phyloP scores from a whole-genome alignment of 257 asterid species.

The Haberlea rhodopensis region DNA sequence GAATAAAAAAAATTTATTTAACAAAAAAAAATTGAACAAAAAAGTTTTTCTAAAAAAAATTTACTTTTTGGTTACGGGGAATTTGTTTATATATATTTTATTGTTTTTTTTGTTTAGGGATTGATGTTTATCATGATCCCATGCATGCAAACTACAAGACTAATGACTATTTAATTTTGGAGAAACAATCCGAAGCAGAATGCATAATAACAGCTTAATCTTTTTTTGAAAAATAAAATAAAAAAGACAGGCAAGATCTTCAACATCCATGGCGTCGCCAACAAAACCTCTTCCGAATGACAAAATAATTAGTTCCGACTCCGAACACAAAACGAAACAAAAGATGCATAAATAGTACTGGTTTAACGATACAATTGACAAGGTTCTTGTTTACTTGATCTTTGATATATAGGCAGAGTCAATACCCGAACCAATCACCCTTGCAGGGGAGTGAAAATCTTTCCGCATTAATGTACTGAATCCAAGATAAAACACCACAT shows the following conservation, averaged over 20 bases:
- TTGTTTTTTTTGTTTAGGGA: too few relatives aligned
- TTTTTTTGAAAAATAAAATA: too few relatives aligned
- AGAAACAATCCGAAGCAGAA: not conserved
- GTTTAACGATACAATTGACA: not conserved
- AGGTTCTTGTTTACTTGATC: constrained; percentile 28
- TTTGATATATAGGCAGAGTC: constrained; percentile 39
- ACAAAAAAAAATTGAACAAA: too few relatives aligned
- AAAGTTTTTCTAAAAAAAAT: too few relatives aligned
- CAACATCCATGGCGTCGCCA: constrained; percentile 5
- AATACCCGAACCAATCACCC: constrained; percentile 75
- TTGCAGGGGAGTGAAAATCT: constrained; percentile 41
- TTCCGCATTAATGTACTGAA: not conserved
- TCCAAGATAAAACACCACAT: constrained; percentile 26
- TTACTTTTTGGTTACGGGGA: too few relatives aligned
- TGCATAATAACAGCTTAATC: not conserved
- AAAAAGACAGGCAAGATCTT: not conserved
- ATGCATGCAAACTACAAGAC: not conserved
- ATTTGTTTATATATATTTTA: too few relatives aligned
- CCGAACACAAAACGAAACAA: constrained; percentile 2
- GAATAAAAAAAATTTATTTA: too few relatives aligned
- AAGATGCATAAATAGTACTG: constrained; percentile 4
- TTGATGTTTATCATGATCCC: too few relatives aligned
- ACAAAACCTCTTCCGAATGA: constrained; percentile 4
- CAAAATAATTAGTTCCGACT: not conserved
- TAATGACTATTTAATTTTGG: not conserved